Evolutionary conservation across 2,329 filamentous ascomycete genomes (phyloP).

Genomic region (Scedosporium aurantiacum): DNA sequence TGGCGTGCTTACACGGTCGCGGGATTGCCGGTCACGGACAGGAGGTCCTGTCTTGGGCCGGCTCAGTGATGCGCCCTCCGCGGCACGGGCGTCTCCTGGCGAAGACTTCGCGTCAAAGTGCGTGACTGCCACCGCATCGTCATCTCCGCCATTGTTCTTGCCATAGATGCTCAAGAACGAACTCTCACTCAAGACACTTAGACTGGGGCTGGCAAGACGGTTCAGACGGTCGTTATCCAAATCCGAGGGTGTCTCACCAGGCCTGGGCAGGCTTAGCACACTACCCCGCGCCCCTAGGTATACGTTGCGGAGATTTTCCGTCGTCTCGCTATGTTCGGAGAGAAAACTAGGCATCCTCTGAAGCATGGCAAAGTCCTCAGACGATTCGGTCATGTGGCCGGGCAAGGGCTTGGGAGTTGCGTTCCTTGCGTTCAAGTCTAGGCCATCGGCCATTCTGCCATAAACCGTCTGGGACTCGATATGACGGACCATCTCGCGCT

Average conservation of each 20-base stretch:
- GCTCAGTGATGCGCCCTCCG: neutral
- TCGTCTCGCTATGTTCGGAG: slow-evolving; percentile 46
- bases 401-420: slow-evolving; percentile 9
- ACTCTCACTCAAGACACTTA: slow-evolving; percentile 57
- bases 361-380: slow-evolving; percentile 19
- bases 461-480: slow-evolving; percentile 25
- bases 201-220: slow-evolving; percentile 42
- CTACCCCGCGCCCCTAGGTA: slow-evolving; percentile 42
- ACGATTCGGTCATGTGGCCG: neutral
- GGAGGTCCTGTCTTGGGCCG: neutral
- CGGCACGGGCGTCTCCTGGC: neutral
- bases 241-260: slow-evolving; percentile 29
- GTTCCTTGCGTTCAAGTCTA: neutral
- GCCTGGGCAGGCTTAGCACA: slow-evolving; percentile 36
- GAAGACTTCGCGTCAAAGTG: neutral
- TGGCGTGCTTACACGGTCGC: neutral
- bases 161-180: slow-evolving; percentile 58
- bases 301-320: slow-evolving; percentile 49
- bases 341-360: slow-evolving; percentile 54
- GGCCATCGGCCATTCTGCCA: neutral
- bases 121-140: neutral
- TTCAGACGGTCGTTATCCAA: slow-evolving; percentile 19
- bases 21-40: neutral
- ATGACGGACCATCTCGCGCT: slow-evolving; percentile 41
- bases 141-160: neutral